Percentiles rank a stretch among this genome's conserved stretches.
These are phyloP conservation scores for Aspergillus ellipticus DNA, from an alignment of 495 filamentous ascomycete genomes.

Conservation along the genomic window DNA sequence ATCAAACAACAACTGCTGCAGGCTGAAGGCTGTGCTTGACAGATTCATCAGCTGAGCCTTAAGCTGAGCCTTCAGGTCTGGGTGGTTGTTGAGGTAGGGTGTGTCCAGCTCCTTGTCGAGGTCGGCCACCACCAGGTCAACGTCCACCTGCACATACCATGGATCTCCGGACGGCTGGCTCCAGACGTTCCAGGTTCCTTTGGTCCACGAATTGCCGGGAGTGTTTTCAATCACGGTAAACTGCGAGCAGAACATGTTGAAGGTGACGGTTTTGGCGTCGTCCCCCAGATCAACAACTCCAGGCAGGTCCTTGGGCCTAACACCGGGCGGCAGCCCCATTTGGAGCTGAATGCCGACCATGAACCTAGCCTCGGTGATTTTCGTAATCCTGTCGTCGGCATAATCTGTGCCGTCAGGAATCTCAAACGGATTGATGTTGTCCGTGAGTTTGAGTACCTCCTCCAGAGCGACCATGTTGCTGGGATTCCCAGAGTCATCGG, in stretches of 20 bases:
- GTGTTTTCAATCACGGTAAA: neutral
- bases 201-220: neutral
- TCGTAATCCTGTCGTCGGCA: neutral
- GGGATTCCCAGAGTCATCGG: neutral
- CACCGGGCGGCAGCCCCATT: conserved; percentile 4
- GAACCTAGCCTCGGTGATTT: neutral
- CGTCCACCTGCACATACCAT: neutral
- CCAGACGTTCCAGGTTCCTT: neutral
- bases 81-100: conserved; percentile 5
- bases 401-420: neutral
- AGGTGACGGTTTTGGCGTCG: neutral
- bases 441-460: neutral
- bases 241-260: conserved; percentile 10
- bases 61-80: neutral
- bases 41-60: conserved; percentile 3
- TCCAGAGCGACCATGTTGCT: neutral
- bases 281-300: conserved; percentile 1
- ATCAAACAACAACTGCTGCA: conserved; percentile 10
- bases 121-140: neutral
- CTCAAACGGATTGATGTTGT: conserved; percentile 4
- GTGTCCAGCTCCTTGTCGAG: conserved; percentile 8
- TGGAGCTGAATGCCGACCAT: conserved; percentile 1
- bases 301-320: neutral
- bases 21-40: conserved; percentile 9
- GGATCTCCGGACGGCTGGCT: neutral